phyloP scores from a whole-genome alignment of 75 land plant species.

The Adiantum capillusveneris region DNA sequence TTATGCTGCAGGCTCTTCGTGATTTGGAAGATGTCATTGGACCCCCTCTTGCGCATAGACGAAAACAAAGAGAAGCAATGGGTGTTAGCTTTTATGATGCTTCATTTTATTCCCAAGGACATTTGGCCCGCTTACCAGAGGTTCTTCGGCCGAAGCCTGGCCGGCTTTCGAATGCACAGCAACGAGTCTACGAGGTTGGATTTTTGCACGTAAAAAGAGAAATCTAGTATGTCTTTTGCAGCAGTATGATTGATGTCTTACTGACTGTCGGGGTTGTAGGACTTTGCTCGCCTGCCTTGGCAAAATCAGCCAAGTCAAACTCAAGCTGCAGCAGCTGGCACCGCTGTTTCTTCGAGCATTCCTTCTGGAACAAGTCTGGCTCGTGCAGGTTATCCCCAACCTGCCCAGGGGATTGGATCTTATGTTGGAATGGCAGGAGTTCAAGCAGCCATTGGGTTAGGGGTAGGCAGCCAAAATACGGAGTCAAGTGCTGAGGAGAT shows the following conservation, averaged over 20 bases:
- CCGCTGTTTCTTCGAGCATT: conserved; percentile 28
- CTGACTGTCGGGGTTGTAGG: conserved; percentile 38
- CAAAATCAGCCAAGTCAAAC: conserved; percentile 68
- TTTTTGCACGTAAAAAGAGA: no score
- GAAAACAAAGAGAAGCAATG: conserved; percentile 57
- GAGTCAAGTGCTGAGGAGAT: conserved; percentile 54
- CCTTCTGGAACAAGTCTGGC: conserved; percentile 22
- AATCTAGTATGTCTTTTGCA: no score
- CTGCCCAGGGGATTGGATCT: conserved; percentile 20
- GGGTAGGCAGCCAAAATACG: conserved; percentile 34
- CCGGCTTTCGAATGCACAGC: conserved; percentile 64
- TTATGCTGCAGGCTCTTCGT: conserved; percentile 60
- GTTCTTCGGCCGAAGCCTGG: conserved; percentile 94
- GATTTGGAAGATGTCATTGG: conserved; percentile 77
- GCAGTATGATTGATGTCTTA: no score
- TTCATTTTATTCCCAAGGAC: conserved; percentile 52
- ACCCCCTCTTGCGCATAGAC: conserved; percentile 48
- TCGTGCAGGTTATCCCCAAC: conserved; percentile 27
- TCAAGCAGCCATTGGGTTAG: conserved; percentile 23
- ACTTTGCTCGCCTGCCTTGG: conserved; percentile 77
- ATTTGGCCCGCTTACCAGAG: conserved; percentile 70
- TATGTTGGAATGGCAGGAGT: conserved; percentile 25
- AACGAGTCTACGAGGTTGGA: conserved; percentile 86
- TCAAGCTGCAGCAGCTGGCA: conserved; percentile 22
- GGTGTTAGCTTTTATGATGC: conserved; percentile 61